These are phyloP conservation scores for Phaeosphaeriaceae sp. DNA, from an alignment of 2,329 filamentous ascomycete species.

Conservation along the genomic window DNA sequence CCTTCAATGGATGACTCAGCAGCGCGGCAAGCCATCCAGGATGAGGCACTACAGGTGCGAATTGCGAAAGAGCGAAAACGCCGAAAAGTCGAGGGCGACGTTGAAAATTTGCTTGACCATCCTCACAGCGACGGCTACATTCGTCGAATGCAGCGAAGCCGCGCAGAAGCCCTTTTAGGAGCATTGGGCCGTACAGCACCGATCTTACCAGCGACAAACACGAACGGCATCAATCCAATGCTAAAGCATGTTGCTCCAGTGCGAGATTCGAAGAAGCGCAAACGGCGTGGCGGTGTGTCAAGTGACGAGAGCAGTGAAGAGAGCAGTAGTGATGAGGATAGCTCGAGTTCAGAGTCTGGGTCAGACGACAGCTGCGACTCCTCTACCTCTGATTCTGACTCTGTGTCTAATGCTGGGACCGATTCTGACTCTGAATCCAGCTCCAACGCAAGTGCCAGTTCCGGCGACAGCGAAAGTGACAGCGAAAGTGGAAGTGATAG, in stretches of 20 bases:
- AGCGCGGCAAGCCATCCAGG: conserved; percentile 44
- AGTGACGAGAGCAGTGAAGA: conserved; percentile 45
- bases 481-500: neutral
- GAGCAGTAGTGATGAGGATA: conserved; percentile 36
- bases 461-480: neutral
- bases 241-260: conserved; percentile 20
- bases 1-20: conserved; percentile 43
- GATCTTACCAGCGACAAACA: conserved; percentile 21
- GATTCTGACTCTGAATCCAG: neutral
- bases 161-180: conserved; percentile 39
- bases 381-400: neutral
- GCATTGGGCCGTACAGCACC: conserved; percentile 38
- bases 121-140: conserved; percentile 39
- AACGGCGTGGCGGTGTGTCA: conserved; percentile 35
- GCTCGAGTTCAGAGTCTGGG: conserved; percentile 22
- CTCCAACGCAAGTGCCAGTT: neutral
- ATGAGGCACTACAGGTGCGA: conserved; percentile 44
- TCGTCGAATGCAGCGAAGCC: conserved; percentile 41
- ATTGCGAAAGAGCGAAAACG: conserved; percentile 40
- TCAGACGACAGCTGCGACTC: conserved; percentile 11
- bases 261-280: conserved; percentile 31
- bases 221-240: conserved; percentile 21
- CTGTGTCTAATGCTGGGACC: neutral
- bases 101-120: conserved; percentile 32
- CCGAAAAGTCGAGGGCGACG: conserved; percentile 37